Evolutionary conservation across 2,329 filamentous ascomycete species (phyloP).

Genomic region (Cercospora berteroae): DNA sequence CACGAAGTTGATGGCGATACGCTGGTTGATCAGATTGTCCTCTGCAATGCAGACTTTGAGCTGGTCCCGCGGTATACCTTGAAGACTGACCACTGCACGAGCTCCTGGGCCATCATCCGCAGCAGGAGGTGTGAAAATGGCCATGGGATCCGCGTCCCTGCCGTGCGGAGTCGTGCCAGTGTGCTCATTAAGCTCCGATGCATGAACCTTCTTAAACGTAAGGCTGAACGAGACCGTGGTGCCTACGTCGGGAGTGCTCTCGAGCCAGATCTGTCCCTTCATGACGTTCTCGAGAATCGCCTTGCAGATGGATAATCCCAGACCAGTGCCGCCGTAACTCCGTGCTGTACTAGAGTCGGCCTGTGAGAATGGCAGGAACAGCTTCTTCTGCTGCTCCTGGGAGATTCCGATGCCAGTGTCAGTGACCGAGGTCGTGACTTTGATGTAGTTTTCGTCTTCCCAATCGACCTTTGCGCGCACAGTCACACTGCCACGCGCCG

Average conservation of each 20-base stretch:
- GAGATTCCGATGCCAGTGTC: slow-evolving; percentile 93
- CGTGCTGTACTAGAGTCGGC: slow-evolving; percentile 86
- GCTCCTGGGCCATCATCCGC: slow-evolving; percentile 41
- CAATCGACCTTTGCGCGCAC: slow-evolving; percentile 72
- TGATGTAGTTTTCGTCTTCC: slow-evolving; percentile 68
- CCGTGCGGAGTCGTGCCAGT: slow-evolving; percentile 26
- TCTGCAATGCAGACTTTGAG: slow-evolving; percentile 90
- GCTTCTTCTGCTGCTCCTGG: slow-evolving; percentile 73
- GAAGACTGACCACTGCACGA: slow-evolving; percentile 59
- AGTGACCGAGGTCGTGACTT: slow-evolving; percentile 78
- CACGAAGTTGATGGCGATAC: slow-evolving; percentile 89
- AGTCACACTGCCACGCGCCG: slow-evolving; percentile 79
- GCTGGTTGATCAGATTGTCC: slow-evolving; percentile 92
- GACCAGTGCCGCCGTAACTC: slow-evolving; percentile 87
- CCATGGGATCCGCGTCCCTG: slow-evolving; percentile 53
- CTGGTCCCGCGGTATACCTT: slow-evolving; percentile 70
- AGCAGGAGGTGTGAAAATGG: slow-evolving; percentile 53
- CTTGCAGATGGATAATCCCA: slow-evolving; percentile 92
- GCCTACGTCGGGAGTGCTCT: slow-evolving; percentile 69
- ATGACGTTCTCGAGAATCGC: slow-evolving; percentile 91
- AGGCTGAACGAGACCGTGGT: slow-evolving; percentile 77
- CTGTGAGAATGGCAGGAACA: slow-evolving; percentile 91
- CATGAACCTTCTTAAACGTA: slow-evolving; percentile 76
- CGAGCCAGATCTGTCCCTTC: slow-evolving; percentile 78
- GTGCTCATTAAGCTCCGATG: slow-evolving; percentile 41